A percentile compares a stretch with the other conserved stretches of the same genome.
phyloP scores from a whole-genome alignment of 352 stramenopile species.

The Pythium volutum region DNA sequence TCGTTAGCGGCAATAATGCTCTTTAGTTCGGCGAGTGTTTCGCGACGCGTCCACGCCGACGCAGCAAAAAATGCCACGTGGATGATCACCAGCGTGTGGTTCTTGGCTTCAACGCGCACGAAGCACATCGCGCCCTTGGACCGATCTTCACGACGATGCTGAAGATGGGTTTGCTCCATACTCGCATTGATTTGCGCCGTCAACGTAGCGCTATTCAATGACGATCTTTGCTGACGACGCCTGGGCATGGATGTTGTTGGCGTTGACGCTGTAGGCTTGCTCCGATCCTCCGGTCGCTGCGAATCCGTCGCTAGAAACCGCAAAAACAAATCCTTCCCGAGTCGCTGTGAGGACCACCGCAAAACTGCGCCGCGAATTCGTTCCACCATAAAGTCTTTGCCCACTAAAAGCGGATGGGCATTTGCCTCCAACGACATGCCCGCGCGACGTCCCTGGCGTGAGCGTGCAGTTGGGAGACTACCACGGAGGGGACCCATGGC shows the following conservation, averaged over 20 bases:
- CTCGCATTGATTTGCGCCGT: constrained; percentile 36
- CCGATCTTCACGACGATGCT: constrained; percentile 19
- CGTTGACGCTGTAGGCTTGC: constrained; percentile 18
- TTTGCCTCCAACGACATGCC: constrained; percentile 18
- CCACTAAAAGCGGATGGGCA: constrained; percentile 29
- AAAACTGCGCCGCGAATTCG: constrained; percentile 51
- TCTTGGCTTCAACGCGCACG: constrained; percentile 77
- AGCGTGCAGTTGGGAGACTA: background rate
- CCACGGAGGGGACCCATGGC: constrained; percentile 8
- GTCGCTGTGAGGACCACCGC: constrained; percentile 75
- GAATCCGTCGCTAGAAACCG: constrained; percentile 46
- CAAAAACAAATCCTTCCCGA: constrained; percentile 79
- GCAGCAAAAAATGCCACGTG: constrained; percentile 88
- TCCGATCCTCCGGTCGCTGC: constrained; percentile 4
- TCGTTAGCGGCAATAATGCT: constrained; percentile 56
- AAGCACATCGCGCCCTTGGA: constrained; percentile 65
- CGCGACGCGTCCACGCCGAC: constrained; percentile 49
- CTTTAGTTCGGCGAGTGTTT: constrained; percentile 75
- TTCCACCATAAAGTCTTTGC: constrained; percentile 56
- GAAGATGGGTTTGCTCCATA: constrained; percentile 14
- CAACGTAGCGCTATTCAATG: constrained; percentile 32
- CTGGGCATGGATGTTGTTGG: constrained; percentile 1
- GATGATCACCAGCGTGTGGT: constrained; percentile 70
- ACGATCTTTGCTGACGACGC: constrained; percentile 30
- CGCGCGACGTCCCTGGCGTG: constrained; percentile 10